phyloP scores from a whole-genome alignment of 2,329 filamentous ascomycete genomes.

The Aspergillus melleus region DNA sequence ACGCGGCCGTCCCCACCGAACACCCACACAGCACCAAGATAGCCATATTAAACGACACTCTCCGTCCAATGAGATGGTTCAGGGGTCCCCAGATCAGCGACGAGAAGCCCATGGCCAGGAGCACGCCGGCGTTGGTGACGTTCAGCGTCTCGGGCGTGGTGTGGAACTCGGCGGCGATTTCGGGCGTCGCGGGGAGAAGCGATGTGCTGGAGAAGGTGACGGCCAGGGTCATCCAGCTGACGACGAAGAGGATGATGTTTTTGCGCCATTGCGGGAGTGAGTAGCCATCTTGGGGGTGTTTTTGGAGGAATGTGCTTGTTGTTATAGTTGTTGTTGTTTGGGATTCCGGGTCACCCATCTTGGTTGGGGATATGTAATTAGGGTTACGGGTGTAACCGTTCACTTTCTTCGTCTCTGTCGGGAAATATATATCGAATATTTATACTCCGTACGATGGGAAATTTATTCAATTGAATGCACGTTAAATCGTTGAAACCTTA shows the following conservation, averaged over 20 bases:
- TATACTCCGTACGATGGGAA: no score
- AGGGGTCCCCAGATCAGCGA: conserved; percentile 39
- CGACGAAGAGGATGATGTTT: conserved; percentile 42
- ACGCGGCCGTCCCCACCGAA: conserved; percentile 33
- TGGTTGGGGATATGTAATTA: background rate
- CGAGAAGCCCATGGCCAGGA: conserved; percentile 41
- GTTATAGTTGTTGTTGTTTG: background rate
- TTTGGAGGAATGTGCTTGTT: background rate
- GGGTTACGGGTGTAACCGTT: background rate
- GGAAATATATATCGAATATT: background rate
- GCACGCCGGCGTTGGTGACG: conserved; percentile 38
- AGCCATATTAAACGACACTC: conserved; percentile 34
- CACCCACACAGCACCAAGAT: conserved; percentile 34
- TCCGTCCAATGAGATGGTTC: conserved; percentile 30
- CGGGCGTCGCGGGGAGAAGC: conserved; percentile 40
- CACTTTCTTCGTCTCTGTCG: background rate
- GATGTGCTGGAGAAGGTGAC: conserved; percentile 47
- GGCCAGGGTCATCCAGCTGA: conserved; percentile 44
- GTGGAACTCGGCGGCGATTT: conserved; percentile 41
- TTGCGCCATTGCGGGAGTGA: conserved; percentile 39
- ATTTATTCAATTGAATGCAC: no score
- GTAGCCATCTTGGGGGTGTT: conserved; percentile 18
- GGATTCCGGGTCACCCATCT: background rate
- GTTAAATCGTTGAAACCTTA: no score
- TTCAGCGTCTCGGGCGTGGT: conserved; percentile 38